Evolutionary conservation across 2,329 filamentous ascomycete species (phyloP).

Genomic region (Cucurbitaria berberidis): DNA sequence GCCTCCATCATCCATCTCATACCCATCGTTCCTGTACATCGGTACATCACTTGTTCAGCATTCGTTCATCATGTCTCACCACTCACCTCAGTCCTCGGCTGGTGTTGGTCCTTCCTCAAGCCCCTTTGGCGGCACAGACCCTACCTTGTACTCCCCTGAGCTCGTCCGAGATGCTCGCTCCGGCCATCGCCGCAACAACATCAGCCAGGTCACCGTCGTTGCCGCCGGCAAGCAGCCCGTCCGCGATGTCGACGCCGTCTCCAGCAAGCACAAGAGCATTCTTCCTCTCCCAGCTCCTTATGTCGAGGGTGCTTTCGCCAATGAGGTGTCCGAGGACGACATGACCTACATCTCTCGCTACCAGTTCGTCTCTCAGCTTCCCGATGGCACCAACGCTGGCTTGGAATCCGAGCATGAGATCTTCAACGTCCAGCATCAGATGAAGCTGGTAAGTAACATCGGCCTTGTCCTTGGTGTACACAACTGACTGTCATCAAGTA

Average conservation of each 20-base stretch:
- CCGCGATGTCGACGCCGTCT: conserved; percentile 8
- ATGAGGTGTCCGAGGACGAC: conserved; percentile 33
- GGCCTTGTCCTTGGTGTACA: neutral
- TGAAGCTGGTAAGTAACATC: conserved; percentile 36
- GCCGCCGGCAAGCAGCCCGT: conserved; percentile 8
- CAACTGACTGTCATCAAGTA: conserved; percentile 34
- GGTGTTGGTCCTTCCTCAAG: conserved; percentile 30
- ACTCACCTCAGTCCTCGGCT: conserved; percentile 31
- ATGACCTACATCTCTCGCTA: conserved; percentile 35
- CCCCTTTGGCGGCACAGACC: conserved; percentile 36
- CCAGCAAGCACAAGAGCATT: conserved; percentile 12
- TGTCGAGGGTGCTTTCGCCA: conserved; percentile 26
- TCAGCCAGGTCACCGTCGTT: conserved; percentile 16
- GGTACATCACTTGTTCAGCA: conserved; percentile 19
- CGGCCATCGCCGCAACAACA: conserved; percentile 11
- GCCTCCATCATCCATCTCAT: conserved; percentile 13
- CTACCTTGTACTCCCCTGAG: conserved; percentile 38
- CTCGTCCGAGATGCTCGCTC: conserved; percentile 20
- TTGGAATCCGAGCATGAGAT: conserved; percentile 33
- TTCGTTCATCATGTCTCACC: conserved; percentile 34
- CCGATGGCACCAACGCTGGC: conserved; percentile 29
- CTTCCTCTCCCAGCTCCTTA: conserved; percentile 22
- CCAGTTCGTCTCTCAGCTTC: conserved; percentile 25
- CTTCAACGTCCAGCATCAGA: conserved; percentile 29
- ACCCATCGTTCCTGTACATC: conserved; percentile 29